Conservation (phyloP, 495 filamentous ascomycete species). For the Collariella sp. region DNA sequence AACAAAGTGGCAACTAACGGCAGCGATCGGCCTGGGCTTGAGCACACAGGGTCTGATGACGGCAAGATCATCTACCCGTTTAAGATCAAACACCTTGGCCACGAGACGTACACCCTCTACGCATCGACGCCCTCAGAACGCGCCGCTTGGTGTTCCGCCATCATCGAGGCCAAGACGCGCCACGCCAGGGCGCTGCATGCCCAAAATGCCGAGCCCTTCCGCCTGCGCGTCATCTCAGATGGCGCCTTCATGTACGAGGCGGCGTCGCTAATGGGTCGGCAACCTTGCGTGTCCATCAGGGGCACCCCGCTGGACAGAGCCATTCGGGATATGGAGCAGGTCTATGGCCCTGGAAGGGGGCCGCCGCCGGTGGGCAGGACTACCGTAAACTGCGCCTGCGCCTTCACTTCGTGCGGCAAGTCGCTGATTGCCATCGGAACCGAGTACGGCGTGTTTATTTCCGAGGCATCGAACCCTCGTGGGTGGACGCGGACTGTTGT, state of each 20-base stretch:
- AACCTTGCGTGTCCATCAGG: conserved; percentile 51
- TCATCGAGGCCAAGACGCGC: conserved; percentile 86
- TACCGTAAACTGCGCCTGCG: conserved; percentile 83
- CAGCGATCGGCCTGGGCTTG: conserved; percentile 48
- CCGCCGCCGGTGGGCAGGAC: conserved; percentile 73
- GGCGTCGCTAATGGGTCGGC: conserved; percentile 38
- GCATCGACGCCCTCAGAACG: conserved; percentile 64
- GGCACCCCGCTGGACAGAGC: conserved; percentile 89
- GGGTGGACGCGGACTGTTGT: conserved; percentile 80
- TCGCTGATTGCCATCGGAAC: conserved; percentile 93
- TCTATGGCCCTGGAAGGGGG: conserved; percentile 56
- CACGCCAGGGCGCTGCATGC: conserved; percentile 81
- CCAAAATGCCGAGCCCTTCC: conserved; percentile 95
- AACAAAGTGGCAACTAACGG: conserved; percentile 42
- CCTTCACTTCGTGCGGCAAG: conserved; percentile 72
- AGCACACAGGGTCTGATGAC: conserved; percentile 53
- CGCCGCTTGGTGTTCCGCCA: conserved; percentile 85
- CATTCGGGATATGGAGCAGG: conserved; percentile 76
- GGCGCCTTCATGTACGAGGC: conserved; percentile 79
- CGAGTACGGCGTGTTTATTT: conserved; percentile 85
- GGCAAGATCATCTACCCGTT: conserved; percentile 89
- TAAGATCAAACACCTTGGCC: conserved; percentile 92
- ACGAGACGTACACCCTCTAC: conserved; percentile 81
- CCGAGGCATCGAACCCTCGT: conserved; percentile 74
- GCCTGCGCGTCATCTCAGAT: conserved; percentile 84